Evolutionary conservation across 345 rosid species (phyloP).

Genomic region (Aethionema arabicum): DNA sequence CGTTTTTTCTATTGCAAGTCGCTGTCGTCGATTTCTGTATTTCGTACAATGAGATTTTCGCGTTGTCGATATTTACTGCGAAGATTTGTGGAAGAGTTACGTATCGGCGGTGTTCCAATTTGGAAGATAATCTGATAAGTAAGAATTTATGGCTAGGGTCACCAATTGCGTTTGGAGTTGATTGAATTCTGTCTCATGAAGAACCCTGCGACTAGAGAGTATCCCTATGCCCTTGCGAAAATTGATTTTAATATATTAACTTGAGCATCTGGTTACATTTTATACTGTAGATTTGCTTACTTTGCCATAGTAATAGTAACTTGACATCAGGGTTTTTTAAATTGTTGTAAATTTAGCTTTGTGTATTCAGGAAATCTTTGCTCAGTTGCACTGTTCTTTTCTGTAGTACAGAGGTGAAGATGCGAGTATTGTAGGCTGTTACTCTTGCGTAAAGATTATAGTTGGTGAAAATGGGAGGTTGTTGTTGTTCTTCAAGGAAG

Average conservation of each 20-base stretch:
- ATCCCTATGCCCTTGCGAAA: neutral
- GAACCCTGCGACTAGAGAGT: neutral
- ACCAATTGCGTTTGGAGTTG: constrained; percentile 19
- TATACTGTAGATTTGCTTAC: neutral
- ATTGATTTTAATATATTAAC: neutral
- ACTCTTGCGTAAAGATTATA: neutral
- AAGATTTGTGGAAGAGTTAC: neutral
- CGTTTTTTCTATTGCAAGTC: too few species aligned
- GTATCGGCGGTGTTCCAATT: neutral
- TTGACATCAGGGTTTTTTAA: neutral
- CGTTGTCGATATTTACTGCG: neutral
- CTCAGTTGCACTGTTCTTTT: neutral
- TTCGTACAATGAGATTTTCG: neutral
- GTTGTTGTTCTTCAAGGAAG: constrained; percentile 80
- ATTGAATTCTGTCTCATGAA: neutral
- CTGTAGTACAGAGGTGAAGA: constrained; percentile 9
- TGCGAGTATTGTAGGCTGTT: neutral
- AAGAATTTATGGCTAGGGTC: neutral
- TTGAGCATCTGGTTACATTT: neutral
- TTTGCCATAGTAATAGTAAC: neutral
- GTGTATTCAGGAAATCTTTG: neutral
- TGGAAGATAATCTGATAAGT: neutral
- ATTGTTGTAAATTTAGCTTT: neutral
- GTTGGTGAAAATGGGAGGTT: constrained; percentile 70
- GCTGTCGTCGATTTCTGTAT: neutral